These are phyloP conservation scores for Daldinia bambusicola DNA, from an alignment of 495 filamentous ascomycete species.

Conservation along the genomic window DNA sequence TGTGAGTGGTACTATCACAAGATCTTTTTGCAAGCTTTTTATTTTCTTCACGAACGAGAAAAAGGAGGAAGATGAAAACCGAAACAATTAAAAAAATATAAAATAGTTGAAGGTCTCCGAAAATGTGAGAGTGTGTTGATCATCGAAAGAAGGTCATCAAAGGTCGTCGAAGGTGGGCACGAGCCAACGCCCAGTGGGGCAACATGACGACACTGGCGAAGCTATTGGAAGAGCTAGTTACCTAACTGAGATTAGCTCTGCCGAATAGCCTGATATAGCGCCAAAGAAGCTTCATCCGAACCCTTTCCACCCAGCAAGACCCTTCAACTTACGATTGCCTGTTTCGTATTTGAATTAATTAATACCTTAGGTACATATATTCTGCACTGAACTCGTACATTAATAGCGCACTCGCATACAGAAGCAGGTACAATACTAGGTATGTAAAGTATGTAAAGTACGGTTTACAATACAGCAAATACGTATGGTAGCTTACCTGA, in stretches of 20 bases:
- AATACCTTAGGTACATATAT: too few species aligned
- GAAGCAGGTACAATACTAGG: too few species aligned
- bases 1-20: not conserved
- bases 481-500: not conserved
- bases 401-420: not conserved
- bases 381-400: too few species aligned
- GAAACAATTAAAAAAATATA: not conserved
- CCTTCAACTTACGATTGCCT: constrained; percentile 1
- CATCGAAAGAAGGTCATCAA: constrained; percentile 33
- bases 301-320: not conserved
- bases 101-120: constrained; percentile 18
- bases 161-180: constrained; percentile 16
- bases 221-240: constrained; percentile 41
- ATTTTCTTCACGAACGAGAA: not conserved
- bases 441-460: too few species aligned
- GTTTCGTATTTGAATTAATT: not conserved
- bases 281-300: constrained; percentile 3
- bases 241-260: constrained; percentile 30
- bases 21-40: not conserved
- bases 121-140: constrained; percentile 15
- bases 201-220: constrained; percentile 40
- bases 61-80: not conserved
- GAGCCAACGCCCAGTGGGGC: constrained; percentile 26
- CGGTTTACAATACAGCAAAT: too few species aligned
- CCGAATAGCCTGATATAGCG: constrained; percentile 31